Percentiles rank a stretch among this genome's conserved stretches.
phyloP scores from a whole-genome alignment of 164 flowering plant genomes.

The Brasenia schreberi region DNA sequence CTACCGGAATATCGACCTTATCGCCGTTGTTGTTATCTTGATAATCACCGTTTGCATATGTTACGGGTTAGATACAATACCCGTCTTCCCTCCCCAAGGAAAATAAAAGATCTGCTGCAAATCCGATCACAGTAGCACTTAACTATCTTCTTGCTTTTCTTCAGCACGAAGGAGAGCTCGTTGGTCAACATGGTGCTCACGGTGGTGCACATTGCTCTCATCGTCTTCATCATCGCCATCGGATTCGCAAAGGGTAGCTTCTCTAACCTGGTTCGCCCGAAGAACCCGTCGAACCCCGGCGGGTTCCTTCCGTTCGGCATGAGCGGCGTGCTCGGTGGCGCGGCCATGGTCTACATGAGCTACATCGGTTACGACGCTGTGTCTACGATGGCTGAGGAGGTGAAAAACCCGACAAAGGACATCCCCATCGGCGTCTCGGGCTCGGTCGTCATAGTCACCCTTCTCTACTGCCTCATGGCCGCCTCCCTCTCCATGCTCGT shows the following conservation, averaged over 20 bases:
- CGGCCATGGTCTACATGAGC: conserved; percentile 77
- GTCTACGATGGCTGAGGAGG: conserved; percentile 96
- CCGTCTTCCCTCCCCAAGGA: neutral
- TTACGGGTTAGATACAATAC: conserved; percentile 29
- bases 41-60: conserved; percentile 43
- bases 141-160: conserved; percentile 1
- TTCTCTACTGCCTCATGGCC: conserved; percentile 83
- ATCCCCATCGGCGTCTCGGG: conserved; percentile 88
- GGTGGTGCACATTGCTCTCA: conserved; percentile 50
- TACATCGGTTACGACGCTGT: conserved; percentile 97
- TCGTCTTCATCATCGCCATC: conserved; percentile 49
- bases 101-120: neutral
- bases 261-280: conserved; percentile 49
- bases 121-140: neutral
- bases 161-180: conserved; percentile 86
- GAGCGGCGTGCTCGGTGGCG: conserved; percentile 69
- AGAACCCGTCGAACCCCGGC: conserved; percentile 27
- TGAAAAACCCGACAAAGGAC: conserved; percentile 46
- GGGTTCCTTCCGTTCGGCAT: conserved; percentile 69
- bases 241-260: conserved; percentile 65
- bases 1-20: conserved; percentile 42
- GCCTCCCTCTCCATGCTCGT: conserved; percentile 70
- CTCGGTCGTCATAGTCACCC: conserved; percentile 68
- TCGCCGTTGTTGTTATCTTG: conserved; percentile 48
- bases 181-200: conserved; percentile 67